Evolutionary conservation across 2,329 filamentous ascomycete species (phyloP).

Genomic region (Thelonectria blattea): DNA sequence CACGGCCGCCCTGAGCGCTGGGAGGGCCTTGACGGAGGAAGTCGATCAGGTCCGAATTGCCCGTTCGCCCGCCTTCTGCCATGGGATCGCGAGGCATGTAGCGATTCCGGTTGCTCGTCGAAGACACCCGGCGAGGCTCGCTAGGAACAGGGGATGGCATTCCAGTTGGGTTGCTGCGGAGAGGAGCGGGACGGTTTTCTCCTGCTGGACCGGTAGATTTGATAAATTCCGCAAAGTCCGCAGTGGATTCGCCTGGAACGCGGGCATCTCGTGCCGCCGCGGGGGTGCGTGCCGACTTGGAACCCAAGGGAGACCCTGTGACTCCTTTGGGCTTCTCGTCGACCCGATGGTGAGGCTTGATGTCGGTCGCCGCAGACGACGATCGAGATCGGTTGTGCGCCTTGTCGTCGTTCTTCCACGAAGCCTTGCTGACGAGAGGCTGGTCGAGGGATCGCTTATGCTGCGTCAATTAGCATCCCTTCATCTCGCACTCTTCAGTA

Average conservation of each 20-base stretch:
- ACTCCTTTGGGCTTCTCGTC: constrained; percentile 34
- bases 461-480: constrained; percentile 38
- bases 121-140: constrained; percentile 47
- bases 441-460: constrained; percentile 51
- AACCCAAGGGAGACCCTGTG: constrained; percentile 26
- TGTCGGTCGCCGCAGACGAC: constrained; percentile 51
- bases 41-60: constrained; percentile 88
- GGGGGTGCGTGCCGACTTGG: constrained; percentile 31
- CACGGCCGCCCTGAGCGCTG: constrained; percentile 64
- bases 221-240: constrained; percentile 90
- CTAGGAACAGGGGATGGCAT: constrained; percentile 31
- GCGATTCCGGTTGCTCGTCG: constrained; percentile 55
- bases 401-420: constrained; percentile 56
- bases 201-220: constrained; percentile 78
- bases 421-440: constrained; percentile 49
- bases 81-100: constrained; percentile 76
- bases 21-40: constrained; percentile 91
- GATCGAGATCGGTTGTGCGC: constrained; percentile 53
- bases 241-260: constrained; percentile 71
- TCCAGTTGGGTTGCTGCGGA: constrained; percentile 40
- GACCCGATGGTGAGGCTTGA: constrained; percentile 33
- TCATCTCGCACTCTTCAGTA: too few relatives aligned
- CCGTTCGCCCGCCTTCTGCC: constrained; percentile 63
- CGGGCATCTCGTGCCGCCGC: constrained; percentile 72
- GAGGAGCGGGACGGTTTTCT: constrained; percentile 45